Base-by-base conservation (phyloP, 352 stramenopile genomes). In the Phytophthora lateralis region DNA sequence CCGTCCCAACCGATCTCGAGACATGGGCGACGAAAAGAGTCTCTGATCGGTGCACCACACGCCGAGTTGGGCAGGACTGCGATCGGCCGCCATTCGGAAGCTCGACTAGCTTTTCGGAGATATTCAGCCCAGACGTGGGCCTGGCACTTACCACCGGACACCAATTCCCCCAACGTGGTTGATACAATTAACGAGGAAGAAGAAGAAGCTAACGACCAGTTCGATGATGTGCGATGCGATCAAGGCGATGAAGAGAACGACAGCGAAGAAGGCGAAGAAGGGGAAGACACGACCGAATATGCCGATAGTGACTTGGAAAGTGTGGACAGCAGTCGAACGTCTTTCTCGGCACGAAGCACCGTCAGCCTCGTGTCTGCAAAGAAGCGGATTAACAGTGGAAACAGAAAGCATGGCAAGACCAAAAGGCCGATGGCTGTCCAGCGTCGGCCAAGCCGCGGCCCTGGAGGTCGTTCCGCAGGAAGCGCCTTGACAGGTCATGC, bases 51-150 rank as follows among this genome's bases (percentile, higher is more conserved):
- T 4, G 80, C 71, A 1, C 77, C 68, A 8, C 39, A 26, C 29
- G 27, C 37, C 6, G 47, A 63, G 1, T 34, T 55, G 9, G 69
- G 78, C 44, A 64, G 63, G 14, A 61, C 38, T 6, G 71, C 59
- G 11, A 71, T 85, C 15, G 80, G 78, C 3, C 78, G 72, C 26
- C 71, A 82, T 47, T 88, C 80, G 0, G 78, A 82, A 51, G 69
- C 76, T 10, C 76, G 80, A 4, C 75, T 88, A 45, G 73, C 78
- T 12, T 70, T 80, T 55, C 73, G 80, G 12, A 66, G 71, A 8
- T 51, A 71, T 32, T 80, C 80, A 4, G 71, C 80, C 3, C 76
- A 85, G 47, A 89, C 80, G 18, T 89, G 80, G 80, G 66, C 65
- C 9, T 89, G 80, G 80, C 45, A 75, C 41, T 34, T 54, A 39